A percentile compares a stretch with the other conserved stretches of the same genome.
These are phyloP conservation scores for Jatropha podagrica DNA, from an alignment of 441 rosid genomes.

Conservation along the genomic window DNA sequence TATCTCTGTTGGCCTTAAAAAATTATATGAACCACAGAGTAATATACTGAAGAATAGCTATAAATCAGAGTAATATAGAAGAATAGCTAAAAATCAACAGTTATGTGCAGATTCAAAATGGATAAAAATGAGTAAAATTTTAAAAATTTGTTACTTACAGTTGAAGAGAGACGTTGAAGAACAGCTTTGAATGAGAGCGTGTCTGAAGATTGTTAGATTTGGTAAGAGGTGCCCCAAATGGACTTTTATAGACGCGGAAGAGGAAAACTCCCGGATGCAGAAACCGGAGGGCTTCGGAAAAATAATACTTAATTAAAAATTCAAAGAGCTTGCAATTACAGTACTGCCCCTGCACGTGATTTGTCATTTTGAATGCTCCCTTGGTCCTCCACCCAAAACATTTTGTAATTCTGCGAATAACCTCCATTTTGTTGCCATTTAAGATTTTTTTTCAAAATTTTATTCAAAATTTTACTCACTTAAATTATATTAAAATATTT, in stretches of 20 bases:
- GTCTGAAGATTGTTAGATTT: slow-evolving; percentile 24
- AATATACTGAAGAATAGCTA: not conserved
- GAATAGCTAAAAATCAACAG: not conserved
- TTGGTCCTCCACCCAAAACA: not conserved
- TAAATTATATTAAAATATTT: too few relatives aligned
- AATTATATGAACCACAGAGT: slow-evolving; percentile 20
- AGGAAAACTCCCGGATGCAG: slow-evolving; percentile 28
- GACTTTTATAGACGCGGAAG: slow-evolving; percentile 35
- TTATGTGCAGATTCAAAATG: not conserved
- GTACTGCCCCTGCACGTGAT: slow-evolving; percentile 38
- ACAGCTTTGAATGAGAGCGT: slow-evolving; percentile 8
- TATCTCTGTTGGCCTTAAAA: slow-evolving; percentile 15
- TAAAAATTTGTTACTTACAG: slow-evolving; percentile 38
- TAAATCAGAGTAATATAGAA: slow-evolving; percentile 6
- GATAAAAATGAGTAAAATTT: not conserved
- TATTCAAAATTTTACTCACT: too few relatives aligned
- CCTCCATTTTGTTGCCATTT: too few relatives aligned
- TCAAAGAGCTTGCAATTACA: slow-evolving; percentile 18
- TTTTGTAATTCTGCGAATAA: too few relatives aligned
- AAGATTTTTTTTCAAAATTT: too few relatives aligned
- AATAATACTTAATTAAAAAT: not conserved
- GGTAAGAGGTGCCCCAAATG: not conserved
- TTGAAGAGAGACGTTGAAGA: slow-evolving; percentile 24
- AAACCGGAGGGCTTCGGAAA: not conserved
- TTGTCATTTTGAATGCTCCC: not conserved